These are phyloP conservation scores for Leccinum subgranulosum DNA, from an alignment of 768 basidiomycete species.

Conservation along the genomic window DNA sequence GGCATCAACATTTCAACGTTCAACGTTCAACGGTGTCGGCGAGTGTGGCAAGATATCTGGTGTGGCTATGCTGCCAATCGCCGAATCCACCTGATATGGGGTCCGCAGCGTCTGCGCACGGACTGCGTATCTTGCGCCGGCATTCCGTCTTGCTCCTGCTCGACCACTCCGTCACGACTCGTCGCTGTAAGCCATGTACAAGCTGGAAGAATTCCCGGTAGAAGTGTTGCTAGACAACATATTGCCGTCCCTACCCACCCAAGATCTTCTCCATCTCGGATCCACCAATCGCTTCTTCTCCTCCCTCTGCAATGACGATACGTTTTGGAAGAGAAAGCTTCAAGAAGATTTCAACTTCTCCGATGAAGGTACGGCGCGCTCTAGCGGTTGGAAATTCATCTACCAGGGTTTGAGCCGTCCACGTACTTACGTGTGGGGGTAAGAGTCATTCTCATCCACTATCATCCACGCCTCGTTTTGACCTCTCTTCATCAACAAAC, in stretches of 20 bases:
- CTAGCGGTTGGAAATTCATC: constrained; percentile 75
- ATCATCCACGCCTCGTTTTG: neutral
- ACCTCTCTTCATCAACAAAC: constrained; percentile 1
- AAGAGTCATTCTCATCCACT: constrained; percentile 14
- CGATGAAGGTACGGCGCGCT: constrained; percentile 65
- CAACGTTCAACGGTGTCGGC: no score
- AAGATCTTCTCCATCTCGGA: constrained; percentile 56
- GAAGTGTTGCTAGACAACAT: constrained; percentile 80
- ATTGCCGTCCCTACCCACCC: constrained; percentile 50
- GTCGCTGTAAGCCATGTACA: constrained; percentile 29
- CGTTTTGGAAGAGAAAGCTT: constrained; percentile 74
- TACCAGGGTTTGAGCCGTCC: constrained; percentile 67
- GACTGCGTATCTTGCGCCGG: neutral
- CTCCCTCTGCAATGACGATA: constrained; percentile 61
- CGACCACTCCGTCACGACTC: neutral
- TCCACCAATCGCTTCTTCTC: constrained; percentile 66
- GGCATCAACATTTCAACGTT: no score
- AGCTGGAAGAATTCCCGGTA: constrained; percentile 56
- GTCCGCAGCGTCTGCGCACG: constrained; percentile 4
- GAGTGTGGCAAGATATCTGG: neutral
- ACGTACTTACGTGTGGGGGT: constrained; percentile 61
- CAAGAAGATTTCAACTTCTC: constrained; percentile 76
- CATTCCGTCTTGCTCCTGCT: neutral
- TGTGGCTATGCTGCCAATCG: constrained; percentile 24
- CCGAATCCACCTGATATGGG: constrained; percentile 11